Evolutionary conservation across 176 grass and related monocot species (phyloP), one percentile per base, ranked within the genome.

Genomic region (Aegilops bicornis): DNA sequence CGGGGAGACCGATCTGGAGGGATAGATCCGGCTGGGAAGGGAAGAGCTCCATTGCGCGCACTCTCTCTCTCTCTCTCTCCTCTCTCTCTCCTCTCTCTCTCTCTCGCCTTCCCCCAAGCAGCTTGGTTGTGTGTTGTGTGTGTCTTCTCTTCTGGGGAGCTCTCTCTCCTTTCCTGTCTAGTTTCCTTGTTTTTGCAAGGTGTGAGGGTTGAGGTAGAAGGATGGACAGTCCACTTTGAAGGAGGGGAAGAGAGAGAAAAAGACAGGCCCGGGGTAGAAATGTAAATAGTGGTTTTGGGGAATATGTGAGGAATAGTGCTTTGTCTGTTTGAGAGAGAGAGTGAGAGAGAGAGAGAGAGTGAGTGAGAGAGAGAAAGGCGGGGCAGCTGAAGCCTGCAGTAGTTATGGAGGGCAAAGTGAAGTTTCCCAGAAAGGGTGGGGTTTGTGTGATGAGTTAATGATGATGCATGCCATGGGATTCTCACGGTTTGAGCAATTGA

Each of bases 1-100:
- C 82, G 19, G 93, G 89, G 36, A 89, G 86, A 23, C 95, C 94
- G 76, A 98, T 93, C 77, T 98, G 95, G 79, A 98, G 91, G 71
- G 95, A 98, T 10, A 98, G 86, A 82, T 98, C 93, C 47, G 95
- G 93, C 73, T 93, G 91, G 50, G 95, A 85, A 80, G 87, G 86
- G 82, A 95, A 95, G 64, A 98, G 84, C 89, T 98, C 91, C 95
- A 98, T 98, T 31, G 80, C 16, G 16, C 48, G 2, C 47, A 2
- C 47, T 1, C 42, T 6, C 14, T 6, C 66, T 83, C 65, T 84
- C 89, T 61, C 39, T 54, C 39, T 54, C 5, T 17, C 48, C 14
- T 6, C 66, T 83, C 65, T 84, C 47, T 1, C 42, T 6, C 14
- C 66, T 83, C 65, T 84, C 89, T 61, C 39, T 54, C 39, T 54